These are phyloP conservation scores for Penicillium sp. DNA, from an alignment of 2,329 filamentous ascomycete genomes.

Conservation along the genomic window DNA sequence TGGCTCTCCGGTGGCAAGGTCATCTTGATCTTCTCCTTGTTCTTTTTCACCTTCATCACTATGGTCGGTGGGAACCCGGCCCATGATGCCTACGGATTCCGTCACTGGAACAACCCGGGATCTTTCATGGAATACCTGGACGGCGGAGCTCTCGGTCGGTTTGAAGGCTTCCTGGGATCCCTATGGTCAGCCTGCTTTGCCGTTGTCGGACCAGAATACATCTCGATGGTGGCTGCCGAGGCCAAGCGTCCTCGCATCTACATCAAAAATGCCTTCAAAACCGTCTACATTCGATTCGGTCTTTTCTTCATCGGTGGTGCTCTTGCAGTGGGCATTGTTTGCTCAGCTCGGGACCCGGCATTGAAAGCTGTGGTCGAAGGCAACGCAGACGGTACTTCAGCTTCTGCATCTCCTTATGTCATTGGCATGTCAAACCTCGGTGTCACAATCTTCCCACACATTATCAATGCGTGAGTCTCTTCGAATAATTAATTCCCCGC, in stretches of 20 bases:
- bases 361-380: slow-evolving; percentile 15
- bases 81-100: slow-evolving; percentile 69
- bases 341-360: slow-evolving; percentile 62
- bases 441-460: slow-evolving; percentile 56
- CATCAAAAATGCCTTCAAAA: slow-evolving; percentile 73
- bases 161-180: slow-evolving; percentile 62
- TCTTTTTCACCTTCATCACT: slow-evolving; percentile 74
- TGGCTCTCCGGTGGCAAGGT: slow-evolving; percentile 60
- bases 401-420: slow-evolving; percentile 63
- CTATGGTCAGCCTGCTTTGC: slow-evolving; percentile 68
- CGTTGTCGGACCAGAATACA: slow-evolving; percentile 65
- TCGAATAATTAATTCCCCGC: background rate
- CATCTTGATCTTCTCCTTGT: slow-evolving; percentile 65
- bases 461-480: slow-evolving; percentile 54
- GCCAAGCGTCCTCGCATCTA: slow-evolving; percentile 66
- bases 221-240: slow-evolving; percentile 63
- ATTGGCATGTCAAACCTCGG: slow-evolving; percentile 62
- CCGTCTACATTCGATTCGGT: slow-evolving; percentile 74
- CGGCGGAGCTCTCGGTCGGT: slow-evolving; percentile 61
- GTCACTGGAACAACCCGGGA: slow-evolving; percentile 62
- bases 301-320: slow-evolving; percentile 74
- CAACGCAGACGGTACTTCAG: slow-evolving; percentile 28
- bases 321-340: slow-evolving; percentile 67
- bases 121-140: slow-evolving; percentile 66
- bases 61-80: slow-evolving; percentile 79